phyloP scores from a whole-genome alignment of 371 early-diverging fungal genomes.

The Umbelopsis sp. region DNA sequence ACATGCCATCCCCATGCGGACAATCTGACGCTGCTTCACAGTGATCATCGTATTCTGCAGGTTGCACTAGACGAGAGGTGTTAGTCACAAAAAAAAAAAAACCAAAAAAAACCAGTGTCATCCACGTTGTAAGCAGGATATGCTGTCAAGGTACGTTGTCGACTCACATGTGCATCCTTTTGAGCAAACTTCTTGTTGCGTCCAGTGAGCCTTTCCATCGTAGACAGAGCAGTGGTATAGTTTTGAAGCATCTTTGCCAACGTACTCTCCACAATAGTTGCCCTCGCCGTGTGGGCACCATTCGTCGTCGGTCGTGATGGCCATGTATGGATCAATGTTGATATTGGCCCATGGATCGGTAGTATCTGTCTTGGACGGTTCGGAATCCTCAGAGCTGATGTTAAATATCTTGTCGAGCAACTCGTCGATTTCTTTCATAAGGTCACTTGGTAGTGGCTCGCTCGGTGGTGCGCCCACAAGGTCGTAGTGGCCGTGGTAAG shows the following conservation, averaged over 20 bases:
- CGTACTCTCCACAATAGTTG: slow-evolving; percentile 16
- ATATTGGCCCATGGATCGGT: slow-evolving; percentile 2
- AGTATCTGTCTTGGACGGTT: not conserved
- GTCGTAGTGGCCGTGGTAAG: not conserved
- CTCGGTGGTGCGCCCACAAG: not conserved
- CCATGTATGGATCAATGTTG: slow-evolving; percentile 9
- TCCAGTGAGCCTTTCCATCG: slow-evolving; percentile 17
- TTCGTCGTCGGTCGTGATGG: slow-evolving; percentile 7
- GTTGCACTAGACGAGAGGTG: not conserved
- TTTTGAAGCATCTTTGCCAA: slow-evolving; percentile 10
- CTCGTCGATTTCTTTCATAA: slow-evolving; percentile 6
- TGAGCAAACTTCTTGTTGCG: slow-evolving; percentile 10
- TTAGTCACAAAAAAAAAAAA: too few species aligned
- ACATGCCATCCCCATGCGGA: slow-evolving; percentile 21
- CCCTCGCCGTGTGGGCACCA: slow-evolving; percentile 20
- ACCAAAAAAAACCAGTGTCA: too few species aligned
- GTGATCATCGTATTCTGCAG: slow-evolving; percentile 17
- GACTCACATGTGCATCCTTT: slow-evolving; percentile 19
- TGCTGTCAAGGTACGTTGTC: too few species aligned
- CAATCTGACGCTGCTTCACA: slow-evolving; percentile 18
- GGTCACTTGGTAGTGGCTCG: not conserved
- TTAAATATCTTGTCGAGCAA: slow-evolving; percentile 6
- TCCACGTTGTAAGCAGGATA: too few species aligned
- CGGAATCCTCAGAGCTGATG: not conserved
- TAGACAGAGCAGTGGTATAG: slow-evolving; percentile 14